Conservation (phyloP, 148 eudicot species). For the Dianthus caryophyllus region DNA sequence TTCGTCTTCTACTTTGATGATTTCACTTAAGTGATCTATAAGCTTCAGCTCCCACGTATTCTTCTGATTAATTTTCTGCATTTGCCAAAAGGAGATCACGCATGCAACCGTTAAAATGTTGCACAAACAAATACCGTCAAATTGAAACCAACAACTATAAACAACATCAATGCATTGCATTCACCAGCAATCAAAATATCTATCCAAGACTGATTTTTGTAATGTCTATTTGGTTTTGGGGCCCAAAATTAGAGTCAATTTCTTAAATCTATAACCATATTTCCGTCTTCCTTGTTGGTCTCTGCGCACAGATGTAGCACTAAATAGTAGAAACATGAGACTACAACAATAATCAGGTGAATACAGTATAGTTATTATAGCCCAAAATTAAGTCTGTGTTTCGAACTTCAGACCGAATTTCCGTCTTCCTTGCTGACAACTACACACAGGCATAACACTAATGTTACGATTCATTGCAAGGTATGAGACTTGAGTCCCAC, state of each 20-base stretch:
- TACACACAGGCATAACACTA: too few species aligned
- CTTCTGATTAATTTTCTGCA: slow-evolving; percentile 95
- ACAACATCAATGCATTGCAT: neutral
- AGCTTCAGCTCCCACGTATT: slow-evolving; percentile 93
- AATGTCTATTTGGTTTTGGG: neutral
- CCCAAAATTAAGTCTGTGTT: too few species aligned
- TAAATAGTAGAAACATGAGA: neutral
- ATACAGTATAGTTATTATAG: too few species aligned
- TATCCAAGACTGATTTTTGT: too few species aligned
- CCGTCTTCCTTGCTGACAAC: too few species aligned
- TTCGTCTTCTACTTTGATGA: slow-evolving; percentile 72
- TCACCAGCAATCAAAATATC: neutral
- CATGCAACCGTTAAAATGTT: neutral
- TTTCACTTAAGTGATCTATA: slow-evolving; percentile 87
- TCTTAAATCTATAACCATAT: neutral
- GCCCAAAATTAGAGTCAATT: too few species aligned
- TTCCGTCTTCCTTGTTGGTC: neutral
- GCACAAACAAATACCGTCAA: slow-evolving; percentile 5
- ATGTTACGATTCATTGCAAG: too few species aligned
- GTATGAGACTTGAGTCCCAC: too few species aligned
- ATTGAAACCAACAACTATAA: neutral
- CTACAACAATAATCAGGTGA: neutral
- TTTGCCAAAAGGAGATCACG: neutral
- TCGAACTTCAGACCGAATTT: too few species aligned
- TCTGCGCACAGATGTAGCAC: neutral